phyloP scores from a whole-genome alignment of 2,329 filamentous ascomycete genomes.

The Scleromitrula shiraiana region DNA sequence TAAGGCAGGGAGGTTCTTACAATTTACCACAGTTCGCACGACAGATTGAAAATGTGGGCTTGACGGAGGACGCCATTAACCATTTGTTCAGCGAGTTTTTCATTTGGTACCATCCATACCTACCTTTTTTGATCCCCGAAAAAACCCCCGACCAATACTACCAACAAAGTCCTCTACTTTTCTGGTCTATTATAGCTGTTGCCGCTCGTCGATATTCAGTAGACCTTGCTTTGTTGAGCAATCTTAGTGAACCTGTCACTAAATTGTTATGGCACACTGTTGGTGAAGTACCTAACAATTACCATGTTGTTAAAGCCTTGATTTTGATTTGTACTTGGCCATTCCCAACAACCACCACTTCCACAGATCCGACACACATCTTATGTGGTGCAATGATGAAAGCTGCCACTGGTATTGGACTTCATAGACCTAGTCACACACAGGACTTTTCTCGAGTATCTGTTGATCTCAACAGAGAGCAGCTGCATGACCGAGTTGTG shows the following conservation, averaged over 20 bases:
- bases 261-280: conserved; percentile 71
- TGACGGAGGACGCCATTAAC: conserved; percentile 55
- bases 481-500: conserved; percentile 67
- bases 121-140: conserved; percentile 63
- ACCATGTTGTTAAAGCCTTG: conserved; percentile 74
- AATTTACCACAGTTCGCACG: conserved; percentile 26
- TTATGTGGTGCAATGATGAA: conserved; percentile 81
- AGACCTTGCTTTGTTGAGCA: conserved; percentile 53
- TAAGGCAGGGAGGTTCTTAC: conserved; percentile 55
- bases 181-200: conserved; percentile 76
- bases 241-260: conserved; percentile 60
- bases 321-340: conserved; percentile 78
- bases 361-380: conserved; percentile 70
- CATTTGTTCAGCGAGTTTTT: conserved; percentile 70
- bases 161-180: conserved; percentile 69
- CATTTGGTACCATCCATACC: conserved; percentile 65
- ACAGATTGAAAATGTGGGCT: conserved; percentile 51
- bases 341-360: conserved; percentile 71
- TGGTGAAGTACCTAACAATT: conserved; percentile 67
- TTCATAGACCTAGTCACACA: conserved; percentile 73
- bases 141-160: conserved; percentile 67
- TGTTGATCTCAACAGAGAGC: conserved; percentile 68
- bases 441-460: conserved; percentile 75
- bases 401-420: conserved; percentile 72
- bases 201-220: conserved; percentile 62